phyloP scores from a whole-genome alignment of 148 eudicot species.

The Cornus suecica region DNA sequence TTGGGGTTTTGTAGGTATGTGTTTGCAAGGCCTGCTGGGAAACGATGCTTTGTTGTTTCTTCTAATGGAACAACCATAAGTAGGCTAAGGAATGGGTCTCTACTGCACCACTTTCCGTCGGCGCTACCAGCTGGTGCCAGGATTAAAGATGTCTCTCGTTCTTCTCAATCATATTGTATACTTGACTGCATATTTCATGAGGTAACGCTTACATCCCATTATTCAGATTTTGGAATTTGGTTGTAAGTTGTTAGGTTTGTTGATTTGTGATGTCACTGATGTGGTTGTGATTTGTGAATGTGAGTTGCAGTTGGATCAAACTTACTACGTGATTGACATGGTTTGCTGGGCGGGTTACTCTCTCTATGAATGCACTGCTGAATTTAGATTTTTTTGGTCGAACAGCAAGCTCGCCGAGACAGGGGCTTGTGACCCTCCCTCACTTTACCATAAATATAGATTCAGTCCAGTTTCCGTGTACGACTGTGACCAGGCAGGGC shows the following conservation, averaged over 20 bases:
- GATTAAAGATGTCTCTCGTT: constrained; percentile 52
- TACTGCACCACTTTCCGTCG: constrained; percentile 86
- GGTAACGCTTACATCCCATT: constrained; percentile 32
- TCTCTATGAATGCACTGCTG: constrained; percentile 86
- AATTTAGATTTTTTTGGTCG: constrained; percentile 93
- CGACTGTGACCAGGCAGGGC: constrained; percentile 73
- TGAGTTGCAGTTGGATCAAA: constrained; percentile 70
- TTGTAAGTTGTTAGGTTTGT: neutral
- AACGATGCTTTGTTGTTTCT: constrained; percentile 93
- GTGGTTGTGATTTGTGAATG: constrained; percentile 3
- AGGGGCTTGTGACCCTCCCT: constrained; percentile 80
- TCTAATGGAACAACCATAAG: constrained; percentile 89
- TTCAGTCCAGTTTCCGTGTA: constrained; percentile 66
- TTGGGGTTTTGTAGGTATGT: constrained; percentile 61
- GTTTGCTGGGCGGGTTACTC: constrained; percentile 92
- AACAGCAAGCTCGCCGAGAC: constrained; percentile 85
- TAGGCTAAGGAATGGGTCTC: constrained; percentile 78
- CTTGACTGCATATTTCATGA: constrained; percentile 97
- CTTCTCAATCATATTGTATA: constrained; percentile 79
- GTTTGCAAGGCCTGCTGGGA: constrained; percentile 93
- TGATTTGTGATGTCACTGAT: neutral
- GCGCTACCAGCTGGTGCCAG: constrained; percentile 85
- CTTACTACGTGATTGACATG: constrained; percentile 90
- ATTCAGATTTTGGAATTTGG: neutral
- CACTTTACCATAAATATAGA: constrained; percentile 70